Evolutionary conservation across 208 protist genomes (phyloP), one percentile per base, ranked within the genome.

Genomic region (Zelonia costaricensis): DNA sequence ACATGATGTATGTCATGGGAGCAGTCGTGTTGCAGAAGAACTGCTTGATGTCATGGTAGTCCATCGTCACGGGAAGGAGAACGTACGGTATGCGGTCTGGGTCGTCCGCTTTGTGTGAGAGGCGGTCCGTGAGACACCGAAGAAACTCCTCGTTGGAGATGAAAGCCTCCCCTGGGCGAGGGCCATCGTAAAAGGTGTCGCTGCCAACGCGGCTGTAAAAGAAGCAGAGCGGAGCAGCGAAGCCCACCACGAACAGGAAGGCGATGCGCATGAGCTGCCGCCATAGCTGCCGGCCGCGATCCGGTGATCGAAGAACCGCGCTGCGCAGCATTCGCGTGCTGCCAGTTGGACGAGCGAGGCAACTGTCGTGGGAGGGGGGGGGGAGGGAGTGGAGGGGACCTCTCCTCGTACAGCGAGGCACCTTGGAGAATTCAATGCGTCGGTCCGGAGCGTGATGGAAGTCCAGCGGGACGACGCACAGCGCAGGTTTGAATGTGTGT

Each of bases 1-100:
- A 45, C 75, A 74, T 76, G 36, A 81, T 42, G 54, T 72, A 66
- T 36, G 56, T 69, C n/a, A 81, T 64, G 18, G 69, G 69, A 5
- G 23, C 61, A 1, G 60, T 64, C 5, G 74, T 52, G 40, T 76
- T 67, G 56, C 75, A 81, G 42, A 81, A 63, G 33, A 73, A 57
- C 5, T 65, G 36, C 46, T 81, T 81, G 6, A 81, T 30, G 39
- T 81, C 75, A 4, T 61, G 47, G 12, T 70, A 69, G 25, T 81
- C 75, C 46, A 81, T 52, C 22, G 75, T 81, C 1, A 77, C 75
- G 3, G 69, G 68, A 0, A 74, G 25, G 15, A 81, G 46, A 0
- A 81, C 3, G 31, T 69, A 76, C 2, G 75, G 75, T 9, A 79
- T 79, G 9, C 57, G 49, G 0, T 4, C 27, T 4, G 65, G 23